phyloP scores from a whole-genome alignment of 2,329 filamentous ascomycete species.

The Didymella sp. region DNA sequence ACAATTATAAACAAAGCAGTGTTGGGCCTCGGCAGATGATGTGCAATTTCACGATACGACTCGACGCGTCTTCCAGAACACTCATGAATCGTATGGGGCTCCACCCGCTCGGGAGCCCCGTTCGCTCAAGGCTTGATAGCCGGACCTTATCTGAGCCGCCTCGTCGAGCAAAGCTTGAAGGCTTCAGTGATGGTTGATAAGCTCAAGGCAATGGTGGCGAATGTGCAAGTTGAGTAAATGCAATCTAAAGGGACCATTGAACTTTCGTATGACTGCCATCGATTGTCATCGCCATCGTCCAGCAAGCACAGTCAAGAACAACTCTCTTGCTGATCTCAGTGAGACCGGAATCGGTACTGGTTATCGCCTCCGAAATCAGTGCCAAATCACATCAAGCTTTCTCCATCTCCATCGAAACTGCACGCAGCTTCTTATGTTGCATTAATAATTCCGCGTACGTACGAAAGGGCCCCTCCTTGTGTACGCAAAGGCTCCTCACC shows the following conservation, averaged over 20 bases:
- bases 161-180: conserved; percentile 10
- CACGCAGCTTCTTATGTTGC: neutral
- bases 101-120: conserved; percentile 31
- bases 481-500: conserved; percentile 5
- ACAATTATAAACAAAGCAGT: neutral
- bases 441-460: neutral
- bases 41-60: conserved; percentile 23
- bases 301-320: neutral
- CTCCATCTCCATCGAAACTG: neutral
- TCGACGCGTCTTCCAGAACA: conserved; percentile 24
- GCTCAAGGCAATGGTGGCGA: neutral
- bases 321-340: neutral
- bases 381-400: neutral
- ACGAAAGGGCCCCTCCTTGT: neutral
- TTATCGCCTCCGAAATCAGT: conserved; percentile 6
- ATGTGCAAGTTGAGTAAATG: neutral
- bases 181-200: conserved; percentile 4
- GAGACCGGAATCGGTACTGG: conserved; percentile 1
- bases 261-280: neutral
- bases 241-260: too few species aligned
- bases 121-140: conserved; percentile 18
- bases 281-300: neutral
- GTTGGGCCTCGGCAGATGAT: conserved; percentile 7
- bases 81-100: conserved; percentile 24
- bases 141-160: conserved; percentile 21